These are phyloP conservation scores for Euphorbia schlechtendalii DNA, from an alignment of 441 rosid species.

Conservation along the genomic window DNA sequence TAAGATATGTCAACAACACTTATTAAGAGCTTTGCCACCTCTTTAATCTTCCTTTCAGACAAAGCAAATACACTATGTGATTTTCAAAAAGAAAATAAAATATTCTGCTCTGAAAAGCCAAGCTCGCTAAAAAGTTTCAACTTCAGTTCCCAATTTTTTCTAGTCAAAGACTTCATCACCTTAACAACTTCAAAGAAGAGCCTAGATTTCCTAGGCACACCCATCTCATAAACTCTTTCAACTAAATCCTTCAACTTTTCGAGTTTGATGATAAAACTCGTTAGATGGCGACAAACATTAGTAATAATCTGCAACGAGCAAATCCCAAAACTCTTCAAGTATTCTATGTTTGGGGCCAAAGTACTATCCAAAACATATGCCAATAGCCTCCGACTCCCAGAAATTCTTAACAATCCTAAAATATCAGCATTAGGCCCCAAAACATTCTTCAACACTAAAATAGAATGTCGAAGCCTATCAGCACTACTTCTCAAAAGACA, in stretches of 20 bases:
- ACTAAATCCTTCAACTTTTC: slow-evolving; percentile 21
- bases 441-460: no score
- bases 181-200: slow-evolving; percentile 26
- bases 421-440: slow-evolving; percentile 22
- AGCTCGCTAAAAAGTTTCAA: no score
- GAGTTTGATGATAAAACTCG: slow-evolving; percentile 23
- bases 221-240: slow-evolving; percentile 30
- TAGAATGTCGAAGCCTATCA: slow-evolving; percentile 18
- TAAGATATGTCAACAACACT: no score
- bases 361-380: no score
- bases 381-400: slow-evolving; percentile 18
- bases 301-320: slow-evolving; percentile 19
- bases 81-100: slow-evolving; percentile 12
- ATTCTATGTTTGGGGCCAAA: slow-evolving; percentile 29
- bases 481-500: slow-evolving; percentile 24
- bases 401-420: slow-evolving; percentile 17
- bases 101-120: no score
- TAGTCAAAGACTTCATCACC: slow-evolving; percentile 25
- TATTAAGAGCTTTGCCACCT: slow-evolving; percentile 18
- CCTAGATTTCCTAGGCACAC: slow-evolving; percentile 24
- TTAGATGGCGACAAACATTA: slow-evolving; percentile 14
- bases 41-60: neutral
- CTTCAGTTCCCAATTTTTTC: no score
- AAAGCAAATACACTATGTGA: no score
- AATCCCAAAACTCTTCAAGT: slow-evolving; percentile 28